Evolutionary conservation across 768 basidiomycete species (phyloP), one percentile per base, ranked within the genome.

Genomic region (Mycena olivaceomarginata): DNA sequence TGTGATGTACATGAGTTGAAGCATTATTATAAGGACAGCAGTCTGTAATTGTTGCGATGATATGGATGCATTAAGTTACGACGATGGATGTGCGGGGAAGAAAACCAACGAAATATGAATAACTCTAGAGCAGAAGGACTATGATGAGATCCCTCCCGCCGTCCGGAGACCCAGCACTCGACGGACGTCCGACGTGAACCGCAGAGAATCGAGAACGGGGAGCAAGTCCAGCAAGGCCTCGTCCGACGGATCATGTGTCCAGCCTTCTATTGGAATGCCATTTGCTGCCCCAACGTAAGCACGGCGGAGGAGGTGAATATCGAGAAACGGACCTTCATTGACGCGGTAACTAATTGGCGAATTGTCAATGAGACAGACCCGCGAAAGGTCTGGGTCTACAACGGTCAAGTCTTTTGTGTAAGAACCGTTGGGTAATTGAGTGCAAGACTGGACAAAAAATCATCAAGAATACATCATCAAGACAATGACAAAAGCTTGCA

Each of bases 261-360:
- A 99, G 65, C 98, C 98, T 89, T 99, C 98, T 86, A 99, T 97
- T 45, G 98, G 98, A 82, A 99, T 97, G 68, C 97, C 98, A 84
- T 99, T 99, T 69, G 96, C 98, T 99, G 84, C 60, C 41, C 16
- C 13, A 69, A 59, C 66, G 62, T 63, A 75, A 63, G 75, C 64
- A 70, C 53, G 37, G 60, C 59, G 40, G 22, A 53, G 71, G 51
- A 39, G 37, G 31, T 69, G 68, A 53, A 75, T 68, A 65, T 57
- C 64, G 46, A 67, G 25, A 46, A n/a, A 83, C 88, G 73, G n/a
- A 98, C 98, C 96, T 92, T 97, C 96, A 84, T 99, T 97, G 79
- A 95, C 91, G 75, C 90, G 94, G 86, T 99, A 99, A 82, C 95
- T 95, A 74, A 97, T 88, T 12, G 98, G 98, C 20, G 96, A 97